Base-by-base conservation (phyloP, 495 filamentous ascomycete species). In the Hyaloscypha hepaticicola region DNA sequence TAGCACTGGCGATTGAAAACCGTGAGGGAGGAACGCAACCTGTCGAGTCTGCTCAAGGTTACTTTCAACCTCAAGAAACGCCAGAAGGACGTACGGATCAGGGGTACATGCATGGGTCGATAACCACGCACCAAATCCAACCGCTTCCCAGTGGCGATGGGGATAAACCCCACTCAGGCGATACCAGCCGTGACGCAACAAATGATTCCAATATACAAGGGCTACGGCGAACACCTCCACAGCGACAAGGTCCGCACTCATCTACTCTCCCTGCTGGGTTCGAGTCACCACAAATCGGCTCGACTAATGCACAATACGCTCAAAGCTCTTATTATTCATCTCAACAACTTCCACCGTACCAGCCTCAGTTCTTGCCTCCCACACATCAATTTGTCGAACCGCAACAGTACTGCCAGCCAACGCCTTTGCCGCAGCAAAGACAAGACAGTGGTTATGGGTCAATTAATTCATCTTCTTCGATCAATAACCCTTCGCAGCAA, bases 1-100 rank as follows among this genome's bases (percentile, higher is more conserved):
- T 67, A 16, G 58, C 60, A 48, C 28, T 67, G 60, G 66, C 59
- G 52, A 53, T 64, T 4, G 66, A 67, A 56, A 67, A 64, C n/a
- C 55, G 60, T 1, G 53, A 51, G 55, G 12, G 16, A 45, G 19
- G 4, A 16, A 0, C 7, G 4, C 38, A 16, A 3, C 19, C 38
- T 8, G 16, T 14, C 38, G 38, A 4, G 1, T 16, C 12, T 16
- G 19, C 7, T 16, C 38, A 45, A 19, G 16, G 14, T 16, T 9
- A 45, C 14, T 16, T 16, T 45, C 12, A 19, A 11, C 38, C 6
- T 11, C 4, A 4, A 14, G 19, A 4, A 45, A 9, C 14, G 12
- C 1, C 38, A 16, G 38, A 14, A 16, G 38, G 7, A 11, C 11
- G 3, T 14, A 16, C 4, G 3, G 38, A 16, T 45, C 6, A n/a